Percentiles rank a stretch among this genome's conserved stretches.
phyloP scores from a whole-genome alignment of 345 rosid species.

The Eucalyptus shirleyi region DNA sequence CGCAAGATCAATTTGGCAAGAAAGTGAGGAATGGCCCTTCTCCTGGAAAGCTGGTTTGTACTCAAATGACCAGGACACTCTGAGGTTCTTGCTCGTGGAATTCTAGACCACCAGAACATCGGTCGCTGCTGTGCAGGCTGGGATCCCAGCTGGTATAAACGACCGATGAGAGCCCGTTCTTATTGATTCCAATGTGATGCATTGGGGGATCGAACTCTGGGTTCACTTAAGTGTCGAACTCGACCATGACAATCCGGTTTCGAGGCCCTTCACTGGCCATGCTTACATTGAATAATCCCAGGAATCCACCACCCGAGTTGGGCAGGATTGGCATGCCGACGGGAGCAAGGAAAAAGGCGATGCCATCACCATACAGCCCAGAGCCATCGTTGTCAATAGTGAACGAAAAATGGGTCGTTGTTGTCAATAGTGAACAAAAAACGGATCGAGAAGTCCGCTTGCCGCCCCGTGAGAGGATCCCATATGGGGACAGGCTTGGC shows the following conservation, averaged over 20 bases:
- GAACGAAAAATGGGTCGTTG: no score
- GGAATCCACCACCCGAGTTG: neutral
- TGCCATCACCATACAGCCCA: no score
- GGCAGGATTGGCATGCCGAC: no score
- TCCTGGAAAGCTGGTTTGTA: neutral
- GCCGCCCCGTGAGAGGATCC: no score
- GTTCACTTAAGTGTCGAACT: neutral
- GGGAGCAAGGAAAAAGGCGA: no score
- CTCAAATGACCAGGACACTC: neutral
- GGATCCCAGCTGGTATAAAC: neutral
- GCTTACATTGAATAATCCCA: neutral
- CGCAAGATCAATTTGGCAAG: neutral
- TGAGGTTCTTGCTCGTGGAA: neutral
- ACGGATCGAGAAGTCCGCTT: no score
- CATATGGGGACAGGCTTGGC: no score
- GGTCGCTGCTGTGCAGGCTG: neutral
- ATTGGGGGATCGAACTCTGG: neutral
- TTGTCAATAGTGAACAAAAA: no score
- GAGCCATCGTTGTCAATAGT: no score
- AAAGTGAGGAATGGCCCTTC: neutral
- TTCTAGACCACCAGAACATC: neutral
- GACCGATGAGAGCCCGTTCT: neutral
- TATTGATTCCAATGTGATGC: neutral
- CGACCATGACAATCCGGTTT: neutral
- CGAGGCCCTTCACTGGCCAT: neutral